phyloP scores from a whole-genome alignment of 2,329 filamentous ascomycete species.

The Trichophyton simii region DNA sequence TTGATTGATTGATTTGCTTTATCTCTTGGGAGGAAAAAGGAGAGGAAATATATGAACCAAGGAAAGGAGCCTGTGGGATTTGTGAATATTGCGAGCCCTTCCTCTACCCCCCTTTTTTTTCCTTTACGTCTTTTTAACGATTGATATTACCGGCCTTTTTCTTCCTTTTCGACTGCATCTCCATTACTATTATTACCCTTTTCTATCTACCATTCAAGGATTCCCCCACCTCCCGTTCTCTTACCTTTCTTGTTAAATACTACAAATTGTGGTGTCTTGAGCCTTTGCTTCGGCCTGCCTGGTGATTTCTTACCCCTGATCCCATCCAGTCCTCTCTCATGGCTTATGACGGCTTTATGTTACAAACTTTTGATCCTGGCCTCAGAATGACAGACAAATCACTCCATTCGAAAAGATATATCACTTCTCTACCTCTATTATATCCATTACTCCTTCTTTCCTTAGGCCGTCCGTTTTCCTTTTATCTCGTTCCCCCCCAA shows the following conservation, averaged over 20 bases:
- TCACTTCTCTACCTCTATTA: not conserved
- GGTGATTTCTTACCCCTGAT: not conserved
- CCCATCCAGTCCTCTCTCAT: not conserved
- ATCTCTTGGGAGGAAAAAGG: not conserved
- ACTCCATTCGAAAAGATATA: not conserved
- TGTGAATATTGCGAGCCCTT: not conserved
- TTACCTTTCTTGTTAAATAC: not conserved
- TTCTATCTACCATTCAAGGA: too few relatives aligned
- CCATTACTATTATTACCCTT: not conserved
- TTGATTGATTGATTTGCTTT: too few relatives aligned
- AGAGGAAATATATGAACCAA: not conserved
- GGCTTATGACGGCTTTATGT: not conserved
- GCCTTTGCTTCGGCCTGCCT: not conserved
- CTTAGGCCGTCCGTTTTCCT: too few relatives aligned
- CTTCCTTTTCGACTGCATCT: slow-evolving; percentile 1
- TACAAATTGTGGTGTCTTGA: not conserved
- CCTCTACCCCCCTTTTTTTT: not conserved
- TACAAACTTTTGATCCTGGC: not conserved
- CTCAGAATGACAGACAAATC: not conserved
- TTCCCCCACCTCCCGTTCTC: not conserved
- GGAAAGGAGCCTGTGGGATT: not conserved
- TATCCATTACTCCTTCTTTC: not conserved
- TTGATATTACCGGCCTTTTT: not conserved
- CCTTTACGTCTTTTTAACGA: not conserved
- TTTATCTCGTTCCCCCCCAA: too few relatives aligned